phyloP scores from a whole-genome alignment of 1,284 basidiomycete genomes.

The Apiotrichum porosum region DNA sequence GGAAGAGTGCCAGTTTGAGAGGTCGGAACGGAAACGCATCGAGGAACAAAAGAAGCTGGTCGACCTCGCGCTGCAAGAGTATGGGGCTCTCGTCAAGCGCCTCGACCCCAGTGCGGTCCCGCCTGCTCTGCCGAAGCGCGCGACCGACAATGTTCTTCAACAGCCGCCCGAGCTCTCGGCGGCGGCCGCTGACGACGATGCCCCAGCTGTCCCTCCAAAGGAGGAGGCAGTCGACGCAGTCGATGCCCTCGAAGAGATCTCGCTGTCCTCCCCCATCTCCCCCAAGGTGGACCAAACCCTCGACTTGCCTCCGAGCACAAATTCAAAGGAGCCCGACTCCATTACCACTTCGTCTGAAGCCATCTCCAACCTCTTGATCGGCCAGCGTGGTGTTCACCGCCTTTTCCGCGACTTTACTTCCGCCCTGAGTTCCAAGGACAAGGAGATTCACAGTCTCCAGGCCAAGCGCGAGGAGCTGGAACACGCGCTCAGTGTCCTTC shows the following conservation, averaged over 20 bases:
- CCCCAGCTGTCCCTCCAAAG: too few species aligned
- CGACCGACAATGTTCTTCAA: slow-evolving; percentile 20
- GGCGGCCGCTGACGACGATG: not conserved
- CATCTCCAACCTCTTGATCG: slow-evolving; percentile 44
- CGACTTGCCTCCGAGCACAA: too few species aligned
- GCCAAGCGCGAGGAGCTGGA: slow-evolving; percentile 71
- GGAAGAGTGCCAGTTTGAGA: slow-evolving; percentile 51
- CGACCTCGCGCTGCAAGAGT: slow-evolving; percentile 44
- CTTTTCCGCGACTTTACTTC: slow-evolving; percentile 45
- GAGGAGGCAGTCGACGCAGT: too few species aligned
- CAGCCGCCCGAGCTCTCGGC: slow-evolving; percentile 7
- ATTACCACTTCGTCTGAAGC: slow-evolving; percentile 22
- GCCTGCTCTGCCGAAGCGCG: slow-evolving; percentile 22
- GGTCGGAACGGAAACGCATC: slow-evolving; percentile 33
- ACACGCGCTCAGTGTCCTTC: slow-evolving; percentile 53
- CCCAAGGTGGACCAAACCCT: too few species aligned
- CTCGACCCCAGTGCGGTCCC: slow-evolving; percentile 40
- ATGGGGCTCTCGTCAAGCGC: slow-evolving; percentile 34
- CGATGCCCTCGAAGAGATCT: not conserved
- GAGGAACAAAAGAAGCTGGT: slow-evolving; percentile 47
- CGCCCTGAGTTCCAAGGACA: slow-evolving; percentile 32
- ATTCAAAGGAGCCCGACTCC: not conserved
- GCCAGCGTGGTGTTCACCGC: slow-evolving; percentile 44
- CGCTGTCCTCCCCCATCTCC: not conserved
- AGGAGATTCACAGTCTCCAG: slow-evolving; percentile 67